Conservation (phyloP, 495 filamentous ascomycete species). For the Xylaria longipes region DNA sequence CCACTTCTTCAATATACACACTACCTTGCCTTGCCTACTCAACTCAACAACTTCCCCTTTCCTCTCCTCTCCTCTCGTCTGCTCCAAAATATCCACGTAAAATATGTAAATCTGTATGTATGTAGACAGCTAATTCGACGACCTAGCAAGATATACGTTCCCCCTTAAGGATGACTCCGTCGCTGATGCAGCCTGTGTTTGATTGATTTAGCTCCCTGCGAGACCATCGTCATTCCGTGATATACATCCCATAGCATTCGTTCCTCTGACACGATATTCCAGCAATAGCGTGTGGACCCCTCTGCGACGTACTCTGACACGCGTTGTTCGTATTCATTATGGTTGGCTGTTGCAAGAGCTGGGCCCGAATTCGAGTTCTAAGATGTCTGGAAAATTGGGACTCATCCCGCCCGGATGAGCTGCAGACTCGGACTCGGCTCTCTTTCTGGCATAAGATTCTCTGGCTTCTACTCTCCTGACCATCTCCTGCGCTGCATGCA, state of each 20-base stretch:
- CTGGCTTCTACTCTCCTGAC: slow-evolving; percentile 35
- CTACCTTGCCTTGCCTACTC: background rate
- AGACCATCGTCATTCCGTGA: background rate
- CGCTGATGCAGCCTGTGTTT: slow-evolving; percentile 13
- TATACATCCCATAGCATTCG: background rate
- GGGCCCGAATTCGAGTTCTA: slow-evolving; percentile 32
- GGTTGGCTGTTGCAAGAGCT: slow-evolving; percentile 33
- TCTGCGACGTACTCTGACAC: background rate
- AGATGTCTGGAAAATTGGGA: background rate
- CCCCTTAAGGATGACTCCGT: slow-evolving; percentile 14
- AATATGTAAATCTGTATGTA: background rate
- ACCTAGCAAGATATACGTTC: slow-evolving; percentile 2
- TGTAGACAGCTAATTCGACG: background rate
- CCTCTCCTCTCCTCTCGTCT: background rate
- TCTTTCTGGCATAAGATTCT: slow-evolving; percentile 29
- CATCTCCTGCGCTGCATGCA: slow-evolving; percentile 37
- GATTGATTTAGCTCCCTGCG: background rate
- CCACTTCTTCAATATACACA: background rate
- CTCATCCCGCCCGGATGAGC: background rate
- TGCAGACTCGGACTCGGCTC: slow-evolving; percentile 34
- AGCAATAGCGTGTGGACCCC: background rate
- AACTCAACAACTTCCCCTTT: background rate
- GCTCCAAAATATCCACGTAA: background rate
- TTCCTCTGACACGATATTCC: background rate
- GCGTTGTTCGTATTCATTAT: slow-evolving; percentile 15